Evolutionary conservation across 2,329 filamentous ascomycete genomes (phyloP), one percentile per base, ranked within the genome.

Genomic region (Penicillium sp.): DNA sequence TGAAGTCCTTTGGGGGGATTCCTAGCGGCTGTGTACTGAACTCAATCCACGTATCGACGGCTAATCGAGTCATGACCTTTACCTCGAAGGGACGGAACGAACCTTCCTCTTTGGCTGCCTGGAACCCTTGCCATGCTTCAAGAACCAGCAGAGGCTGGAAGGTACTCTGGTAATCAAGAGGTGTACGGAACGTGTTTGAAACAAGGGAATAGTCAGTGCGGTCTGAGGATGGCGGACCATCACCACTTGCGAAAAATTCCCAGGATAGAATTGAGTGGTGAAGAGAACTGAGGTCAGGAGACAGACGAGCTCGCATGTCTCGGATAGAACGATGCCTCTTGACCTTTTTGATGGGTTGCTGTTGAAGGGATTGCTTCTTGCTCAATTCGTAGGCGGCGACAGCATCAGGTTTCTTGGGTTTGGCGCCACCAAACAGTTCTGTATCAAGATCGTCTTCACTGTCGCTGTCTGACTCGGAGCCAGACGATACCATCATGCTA

Each of bases 111-210:
- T 92, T 92, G 18, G 90, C 85, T 47, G 91, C 92, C 47, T 95
- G 87, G 70, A 99, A 94, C 4, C 90, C 90, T 69, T 95, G 90
- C 94, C 94, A 99, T 29, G 93, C 93, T 78, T 99, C 94, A 24
- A 96, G 88, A 29, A 94, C 86, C 32, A 99, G 81, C 21, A 99
- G 80, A 5, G 93, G 92, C 62, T 95, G 87, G 73, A 99, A 99
- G 0, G 92, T 96, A 55, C 85, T 82, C 70, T 95, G 90, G 70
- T 99, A 99, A 47, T 90, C 86, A 42, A 78, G 77, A 0, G 92
- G 89, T 62, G 91, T 87, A 27, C 79, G 73, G 74, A 96, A 99
- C 0, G 85, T 85, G 57, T 90, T 88, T 5, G 88, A 86, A 10
- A 99, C 93, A 50, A 85, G 80, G 44, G 82, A 85, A 67, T 93